Conservation (phyloP, 78 protist species). For the Acrasis kona region DNA sequence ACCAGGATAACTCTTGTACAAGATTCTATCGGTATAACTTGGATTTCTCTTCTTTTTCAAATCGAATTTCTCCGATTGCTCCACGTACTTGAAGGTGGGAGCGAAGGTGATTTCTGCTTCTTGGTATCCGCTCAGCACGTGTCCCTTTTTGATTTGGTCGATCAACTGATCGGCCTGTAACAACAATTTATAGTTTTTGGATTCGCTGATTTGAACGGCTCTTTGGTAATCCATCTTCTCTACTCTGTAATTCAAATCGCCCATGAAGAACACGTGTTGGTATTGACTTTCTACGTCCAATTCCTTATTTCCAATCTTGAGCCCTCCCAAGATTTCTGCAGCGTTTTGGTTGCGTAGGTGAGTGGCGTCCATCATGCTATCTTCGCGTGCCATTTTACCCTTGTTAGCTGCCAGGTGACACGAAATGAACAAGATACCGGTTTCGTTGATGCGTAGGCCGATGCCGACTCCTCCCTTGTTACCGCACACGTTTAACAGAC, state of each 20-base stretch:
- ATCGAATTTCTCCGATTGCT: neutral
- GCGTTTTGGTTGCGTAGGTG: constrained; percentile 14
- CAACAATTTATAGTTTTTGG: neutral
- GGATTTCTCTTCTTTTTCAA: neutral
- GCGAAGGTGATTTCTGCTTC: constrained; percentile 26
- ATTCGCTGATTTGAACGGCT: neutral
- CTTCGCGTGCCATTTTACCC: neutral
- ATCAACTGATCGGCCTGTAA: constrained; percentile 19
- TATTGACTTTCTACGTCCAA: constrained; percentile 9
- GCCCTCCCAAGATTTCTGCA: neutral
- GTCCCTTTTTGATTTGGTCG: neutral
- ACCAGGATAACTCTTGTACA: neutral
- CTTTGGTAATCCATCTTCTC: neutral
- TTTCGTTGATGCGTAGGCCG: constrained; percentile 4
- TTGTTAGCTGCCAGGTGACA: constrained; percentile 24
- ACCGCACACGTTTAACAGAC: constrained; percentile 10
- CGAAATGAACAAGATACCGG: constrained; percentile 14
- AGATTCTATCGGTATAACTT: neutral
- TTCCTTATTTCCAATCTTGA: constrained; percentile 8
- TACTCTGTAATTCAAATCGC: constrained; percentile 25
- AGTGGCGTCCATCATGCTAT: too few relatives aligned
- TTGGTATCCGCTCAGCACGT: constrained; percentile 5
- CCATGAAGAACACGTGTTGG: constrained; percentile 24
- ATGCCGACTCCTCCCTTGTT: constrained; percentile 21
- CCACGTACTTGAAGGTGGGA: constrained; percentile 14